Conservation (phyloP, 208 protist species). For the Leishmania martiniquensis region DNA sequence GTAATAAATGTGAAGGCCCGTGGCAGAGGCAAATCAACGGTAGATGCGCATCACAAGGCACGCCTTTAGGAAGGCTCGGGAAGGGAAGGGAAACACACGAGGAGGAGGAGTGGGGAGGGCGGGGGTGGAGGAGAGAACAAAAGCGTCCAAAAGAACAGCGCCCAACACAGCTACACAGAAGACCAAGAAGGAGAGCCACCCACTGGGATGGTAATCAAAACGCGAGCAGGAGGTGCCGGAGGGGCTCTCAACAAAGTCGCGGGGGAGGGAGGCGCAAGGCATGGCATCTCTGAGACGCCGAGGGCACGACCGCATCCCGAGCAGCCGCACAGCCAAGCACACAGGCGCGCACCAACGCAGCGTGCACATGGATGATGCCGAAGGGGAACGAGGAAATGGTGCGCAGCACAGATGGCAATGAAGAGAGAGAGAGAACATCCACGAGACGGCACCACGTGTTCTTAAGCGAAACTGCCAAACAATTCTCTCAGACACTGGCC, state of each 20-base stretch:
- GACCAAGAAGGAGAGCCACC: neutral
- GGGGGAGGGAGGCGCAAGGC: too few relatives aligned
- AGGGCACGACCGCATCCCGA: neutral
- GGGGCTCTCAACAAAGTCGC: neutral
- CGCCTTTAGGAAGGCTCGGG: neutral
- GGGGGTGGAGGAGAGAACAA: too few relatives aligned
- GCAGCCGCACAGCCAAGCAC: neutral
- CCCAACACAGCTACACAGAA: neutral
- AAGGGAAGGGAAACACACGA: neutral
- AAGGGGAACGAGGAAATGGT: slow-evolving; percentile 6
- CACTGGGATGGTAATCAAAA: neutral
- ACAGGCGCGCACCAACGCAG: too few relatives aligned
- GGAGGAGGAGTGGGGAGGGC: neutral
- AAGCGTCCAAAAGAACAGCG: neutral
- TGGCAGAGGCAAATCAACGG: neutral
- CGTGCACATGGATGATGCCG: neutral
- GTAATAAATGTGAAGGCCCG: neutral
- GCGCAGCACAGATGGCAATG: neutral
- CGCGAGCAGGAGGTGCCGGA: neutral
- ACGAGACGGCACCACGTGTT: neutral
- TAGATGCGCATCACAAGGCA: neutral
- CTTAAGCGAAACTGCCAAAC: neutral
- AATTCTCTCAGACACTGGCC: neutral
- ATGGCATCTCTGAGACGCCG: neutral
- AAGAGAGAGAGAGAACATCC: neutral